phyloP scores from a whole-genome alignment of 208 protist genomes.

The Balamuthia mandrillaris region DNA sequence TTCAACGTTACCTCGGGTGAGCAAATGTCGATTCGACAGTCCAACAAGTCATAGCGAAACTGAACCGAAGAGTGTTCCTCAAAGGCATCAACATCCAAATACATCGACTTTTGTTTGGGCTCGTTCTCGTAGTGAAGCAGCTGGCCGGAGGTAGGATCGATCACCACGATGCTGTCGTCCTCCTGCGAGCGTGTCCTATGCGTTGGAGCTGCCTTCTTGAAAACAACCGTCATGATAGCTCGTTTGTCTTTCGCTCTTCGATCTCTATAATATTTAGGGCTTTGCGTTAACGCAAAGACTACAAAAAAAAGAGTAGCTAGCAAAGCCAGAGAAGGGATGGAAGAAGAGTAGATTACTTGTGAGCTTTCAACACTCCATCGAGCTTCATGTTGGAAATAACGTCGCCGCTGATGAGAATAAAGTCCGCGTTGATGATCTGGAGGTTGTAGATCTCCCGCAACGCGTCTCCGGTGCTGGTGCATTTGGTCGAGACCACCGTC shows the following conservation, averaged over 20 bases:
- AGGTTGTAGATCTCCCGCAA: conserved; percentile 56
- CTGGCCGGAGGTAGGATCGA: conserved; percentile 48
- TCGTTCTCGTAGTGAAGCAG: conserved; percentile 58
- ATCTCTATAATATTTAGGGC: conserved; percentile 37
- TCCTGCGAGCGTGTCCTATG: conserved; percentile 49
- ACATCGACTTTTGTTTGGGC: neutral
- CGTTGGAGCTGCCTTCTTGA: conserved; percentile 51
- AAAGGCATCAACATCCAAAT: conserved; percentile 47
- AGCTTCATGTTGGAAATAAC: conserved; percentile 73
- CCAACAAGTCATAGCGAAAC: conserved; percentile 67
- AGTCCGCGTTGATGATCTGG: conserved; percentile 66
- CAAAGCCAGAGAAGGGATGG: neutral
- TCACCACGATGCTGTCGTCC: conserved; percentile 58
- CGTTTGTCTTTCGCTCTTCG: conserved; percentile 68
- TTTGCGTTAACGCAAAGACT: neutral
- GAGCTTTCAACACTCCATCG: conserved; percentile 50
- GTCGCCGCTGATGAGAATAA: conserved; percentile 71
- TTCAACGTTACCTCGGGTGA: conserved; percentile 57
- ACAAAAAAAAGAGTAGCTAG: neutral
- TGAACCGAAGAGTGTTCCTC: conserved; percentile 43
- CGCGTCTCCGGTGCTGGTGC: conserved; percentile 45
- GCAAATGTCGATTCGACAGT: conserved; percentile 71
- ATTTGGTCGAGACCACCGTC: neutral
- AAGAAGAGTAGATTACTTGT: conserved; percentile 53
- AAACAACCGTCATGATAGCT: conserved; percentile 71